These are phyloP conservation scores for Pluteus cervinus DNA, from an alignment of 768 basidiomycete species.

Conservation along the genomic window DNA sequence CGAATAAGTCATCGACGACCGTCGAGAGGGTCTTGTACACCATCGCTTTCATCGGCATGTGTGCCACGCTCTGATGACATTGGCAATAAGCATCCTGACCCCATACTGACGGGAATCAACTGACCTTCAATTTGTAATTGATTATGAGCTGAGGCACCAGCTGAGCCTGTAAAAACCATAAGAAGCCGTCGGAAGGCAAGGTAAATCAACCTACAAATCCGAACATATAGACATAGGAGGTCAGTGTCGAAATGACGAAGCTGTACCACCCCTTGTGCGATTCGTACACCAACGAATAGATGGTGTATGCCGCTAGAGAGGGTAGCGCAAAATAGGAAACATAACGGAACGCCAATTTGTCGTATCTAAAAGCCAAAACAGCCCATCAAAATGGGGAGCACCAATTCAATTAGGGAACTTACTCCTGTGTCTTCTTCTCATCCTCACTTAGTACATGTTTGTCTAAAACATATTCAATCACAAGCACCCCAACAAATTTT, in stretches of 20 bases:
- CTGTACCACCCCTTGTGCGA: constrained; percentile 95
- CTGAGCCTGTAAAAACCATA: constrained; percentile 53
- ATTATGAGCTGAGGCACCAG: constrained; percentile 86
- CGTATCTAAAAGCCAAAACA: constrained; percentile 49
- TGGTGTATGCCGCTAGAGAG: constrained; percentile 65
- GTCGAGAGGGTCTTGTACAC: constrained; percentile 90
- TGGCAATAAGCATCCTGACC: constrained; percentile 6
- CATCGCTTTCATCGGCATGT: constrained; percentile 99
- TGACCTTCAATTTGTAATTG: constrained; percentile 93
- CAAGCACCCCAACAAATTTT: constrained; percentile 5
- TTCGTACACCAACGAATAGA: constrained; percentile 77
- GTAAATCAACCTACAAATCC: constrained; percentile 77
- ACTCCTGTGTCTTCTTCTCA: constrained; percentile 98
- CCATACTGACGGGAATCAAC: constrained; percentile 15
- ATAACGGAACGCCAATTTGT: constrained; percentile 90
- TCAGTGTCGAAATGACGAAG: constrained; percentile 88
- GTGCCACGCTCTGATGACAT: constrained; percentile 73
- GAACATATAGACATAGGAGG: constrained; percentile 93
- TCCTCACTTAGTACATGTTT: constrained; percentile 96
- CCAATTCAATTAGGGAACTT: constrained; percentile 20
- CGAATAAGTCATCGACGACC: constrained; percentile 89
- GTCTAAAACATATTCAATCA: constrained; percentile 39
- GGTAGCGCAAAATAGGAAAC: constrained; percentile 90
- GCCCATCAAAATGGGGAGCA: constrained; percentile 4
- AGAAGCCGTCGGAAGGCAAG: constrained; percentile 7